Conservation (phyloP, 257 asterid species). For the Nicotiana sylvestris region DNA sequence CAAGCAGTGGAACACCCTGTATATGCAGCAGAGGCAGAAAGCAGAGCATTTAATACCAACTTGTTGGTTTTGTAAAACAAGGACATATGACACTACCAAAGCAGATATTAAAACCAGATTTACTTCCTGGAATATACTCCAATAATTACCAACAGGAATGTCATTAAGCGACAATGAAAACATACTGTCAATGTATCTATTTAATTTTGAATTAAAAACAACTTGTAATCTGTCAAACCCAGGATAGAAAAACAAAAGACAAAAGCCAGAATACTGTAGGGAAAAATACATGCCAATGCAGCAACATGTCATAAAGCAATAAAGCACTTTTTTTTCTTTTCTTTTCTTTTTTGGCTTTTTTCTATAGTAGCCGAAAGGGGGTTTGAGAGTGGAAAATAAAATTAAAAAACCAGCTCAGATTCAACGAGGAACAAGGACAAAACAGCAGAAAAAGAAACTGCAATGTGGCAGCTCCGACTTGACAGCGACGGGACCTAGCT, state of each 20-base stretch:
- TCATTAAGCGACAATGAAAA: no score
- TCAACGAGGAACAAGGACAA: not conserved
- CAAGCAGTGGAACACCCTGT: constrained; percentile 31
- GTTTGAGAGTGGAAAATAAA: not conserved
- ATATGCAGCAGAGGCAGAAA: not conserved
- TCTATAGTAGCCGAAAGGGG: not conserved
- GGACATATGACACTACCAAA: not conserved
- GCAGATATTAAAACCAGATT: not conserved
- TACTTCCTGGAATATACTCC: no score
- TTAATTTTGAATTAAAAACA: no score
- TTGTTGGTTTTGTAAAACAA: not conserved
- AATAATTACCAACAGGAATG: no score
- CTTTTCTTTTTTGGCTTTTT: no score
- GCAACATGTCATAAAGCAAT: not conserved
- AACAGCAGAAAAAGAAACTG: not conserved
- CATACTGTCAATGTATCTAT: no score
- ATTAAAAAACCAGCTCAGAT: not conserved
- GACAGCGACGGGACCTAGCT: not conserved
- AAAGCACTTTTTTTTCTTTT: not conserved
- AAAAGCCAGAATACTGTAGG: not conserved
- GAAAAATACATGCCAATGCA: not conserved
- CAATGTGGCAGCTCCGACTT: not conserved
- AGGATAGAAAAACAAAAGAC: not conserved
- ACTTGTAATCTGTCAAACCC: not conserved
- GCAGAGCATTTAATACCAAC: not conserved